Conservation (phyloP, 2,329 filamentous ascomycete genomes). For the Penicillium sclerotigenum region DNA sequence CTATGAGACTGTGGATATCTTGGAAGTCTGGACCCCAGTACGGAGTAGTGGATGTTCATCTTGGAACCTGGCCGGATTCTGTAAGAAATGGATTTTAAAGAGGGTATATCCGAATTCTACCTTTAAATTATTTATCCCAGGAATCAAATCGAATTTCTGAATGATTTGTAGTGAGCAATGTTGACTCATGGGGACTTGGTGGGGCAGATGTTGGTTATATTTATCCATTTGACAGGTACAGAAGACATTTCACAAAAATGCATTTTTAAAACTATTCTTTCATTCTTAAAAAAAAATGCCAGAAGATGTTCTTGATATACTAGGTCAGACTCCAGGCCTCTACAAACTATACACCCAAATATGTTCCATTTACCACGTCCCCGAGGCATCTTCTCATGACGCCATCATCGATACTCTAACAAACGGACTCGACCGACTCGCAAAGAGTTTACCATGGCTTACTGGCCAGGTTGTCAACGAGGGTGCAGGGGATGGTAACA, state of each 20-base stretch:
- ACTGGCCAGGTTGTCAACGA: conserved; percentile 44
- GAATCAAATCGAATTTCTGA: neutral
- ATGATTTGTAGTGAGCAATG: neutral
- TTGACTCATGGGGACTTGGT: neutral
- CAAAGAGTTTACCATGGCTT: conserved; percentile 13
- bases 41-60: no score
- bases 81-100: neutral
- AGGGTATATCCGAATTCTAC: neutral
- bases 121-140: neutral
- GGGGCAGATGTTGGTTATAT: neutral
- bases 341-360: conserved; percentile 20
- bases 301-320: conserved; percentile 5
- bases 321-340: conserved; percentile 9
- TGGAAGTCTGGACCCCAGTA: no score
- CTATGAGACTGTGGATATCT: neutral
- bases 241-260: neutral
- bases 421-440: conserved; percentile 12
- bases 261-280: neutral
- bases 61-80: neutral
- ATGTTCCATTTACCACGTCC: conserved; percentile 8
- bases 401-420: conserved; percentile 9
- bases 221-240: neutral
- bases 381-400: conserved; percentile 7
- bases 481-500: conserved; percentile 24
- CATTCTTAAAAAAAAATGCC: neutral